Base-by-base conservation (phyloP, 2,329 filamentous ascomycete genomes). In the Whalleya microplaca region DNA sequence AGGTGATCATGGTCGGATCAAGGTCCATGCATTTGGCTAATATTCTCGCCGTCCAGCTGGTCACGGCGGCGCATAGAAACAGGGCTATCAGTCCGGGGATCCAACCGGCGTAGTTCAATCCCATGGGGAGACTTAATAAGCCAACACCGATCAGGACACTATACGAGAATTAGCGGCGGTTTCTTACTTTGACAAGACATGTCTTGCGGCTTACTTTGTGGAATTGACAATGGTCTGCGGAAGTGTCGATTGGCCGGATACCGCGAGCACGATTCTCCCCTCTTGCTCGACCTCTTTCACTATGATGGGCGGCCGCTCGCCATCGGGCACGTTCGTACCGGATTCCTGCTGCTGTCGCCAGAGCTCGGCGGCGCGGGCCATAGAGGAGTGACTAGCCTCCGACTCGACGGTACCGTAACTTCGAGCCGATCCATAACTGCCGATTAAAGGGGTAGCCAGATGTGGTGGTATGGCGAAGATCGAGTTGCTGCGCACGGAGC, bases 181-280 rank as follows among this genome's bases (percentile, higher is more conserved):
- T 37, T 37, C 32, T 37, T 14, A 37, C 5, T 29, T 29, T 29
- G 14, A 3, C 2, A 14, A 27, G 21, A 53, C 27, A 21, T 4
- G 32, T 16, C 9, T 27, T 3, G 10, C 32, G 10, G 62, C 74
- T 58, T 63, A 79, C 76, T 96, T 96, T 71, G 94, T 94, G 2
- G 92, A 96, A 75, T 99, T 99, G 80, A 98, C 96, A 60, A 97
- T 84, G 6, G 94, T 98, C 76, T 98, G 94, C 0, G 92, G 92
- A 16, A 98, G 80, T 1, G 94, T 99, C n/a, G 92, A 96, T 76
- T 96, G 92, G 41, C 94, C 94, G 59, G 96, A 89, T 2, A 96
- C 87, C 2, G 94, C 84, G 65, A 94, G 84, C 53, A 96, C 85
- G 46, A 94, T 84, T 69, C 89, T 92, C 42, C 95, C 92, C 64